Percentiles rank a stretch among this genome's conserved stretches.
These are phyloP conservation scores for Beauveria sp. DNA, from an alignment of 2,329 filamentous ascomycete genomes.

Conservation along the genomic window DNA sequence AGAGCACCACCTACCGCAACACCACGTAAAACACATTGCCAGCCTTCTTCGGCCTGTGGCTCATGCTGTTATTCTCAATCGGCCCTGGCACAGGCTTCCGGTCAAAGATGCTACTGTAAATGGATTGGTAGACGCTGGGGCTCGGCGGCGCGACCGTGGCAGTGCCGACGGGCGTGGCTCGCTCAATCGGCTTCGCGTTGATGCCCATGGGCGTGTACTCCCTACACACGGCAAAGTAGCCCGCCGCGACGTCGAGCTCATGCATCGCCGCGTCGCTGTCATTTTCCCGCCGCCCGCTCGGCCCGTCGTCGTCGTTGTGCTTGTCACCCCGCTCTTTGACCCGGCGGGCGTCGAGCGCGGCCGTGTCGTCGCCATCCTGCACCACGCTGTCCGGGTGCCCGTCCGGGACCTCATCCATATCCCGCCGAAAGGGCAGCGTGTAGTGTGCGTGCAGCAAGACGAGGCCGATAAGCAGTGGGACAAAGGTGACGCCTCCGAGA, in stretches of 20 bases:
- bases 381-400: slow-evolving; percentile 36
- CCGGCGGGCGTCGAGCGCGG: slow-evolving; percentile 54
- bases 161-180: slow-evolving; percentile 71
- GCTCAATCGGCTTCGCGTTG: slow-evolving; percentile 86
- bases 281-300: not conserved
- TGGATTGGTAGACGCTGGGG: slow-evolving; percentile 93
- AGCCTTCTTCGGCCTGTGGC: slow-evolving; percentile 53
- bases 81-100: slow-evolving; percentile 50
- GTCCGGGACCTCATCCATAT: slow-evolving; percentile 26
- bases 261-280: not conserved
- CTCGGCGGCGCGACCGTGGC: slow-evolving; percentile 69
- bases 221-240: slow-evolving; percentile 91
- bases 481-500: slow-evolving; percentile 79
- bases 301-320: slow-evolving; percentile 24
- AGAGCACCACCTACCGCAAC: slow-evolving; percentile 51
- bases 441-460: slow-evolving; percentile 62
- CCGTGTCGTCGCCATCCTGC: slow-evolving; percentile 57
- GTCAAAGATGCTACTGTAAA: slow-evolving; percentile 96
- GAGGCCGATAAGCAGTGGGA: slow-evolving; percentile 61
- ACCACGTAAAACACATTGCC: slow-evolving; percentile 93
- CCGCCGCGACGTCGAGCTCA: slow-evolving; percentile 73
- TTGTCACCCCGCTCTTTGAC: slow-evolving; percentile 51
- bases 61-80: slow-evolving; percentile 40
- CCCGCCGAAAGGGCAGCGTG: slow-evolving; percentile 49
- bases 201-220: slow-evolving; percentile 89